These are phyloP conservation scores for Brasenia schreberi DNA, from an alignment of 164 flowering plant genomes.

Conservation along the genomic window DNA sequence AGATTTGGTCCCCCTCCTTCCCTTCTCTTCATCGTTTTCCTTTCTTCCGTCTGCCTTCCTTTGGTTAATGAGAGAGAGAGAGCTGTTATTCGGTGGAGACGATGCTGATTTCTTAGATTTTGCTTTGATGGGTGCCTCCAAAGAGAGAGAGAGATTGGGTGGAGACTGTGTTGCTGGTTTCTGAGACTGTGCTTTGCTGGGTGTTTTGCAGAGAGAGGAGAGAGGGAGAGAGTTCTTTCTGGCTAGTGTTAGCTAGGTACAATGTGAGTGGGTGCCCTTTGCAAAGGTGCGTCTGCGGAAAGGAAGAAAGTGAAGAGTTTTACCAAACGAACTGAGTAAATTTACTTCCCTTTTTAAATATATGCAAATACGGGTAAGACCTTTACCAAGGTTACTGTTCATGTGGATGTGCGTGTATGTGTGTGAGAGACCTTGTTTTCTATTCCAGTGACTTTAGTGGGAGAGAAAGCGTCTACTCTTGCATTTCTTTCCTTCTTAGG, in stretches of 20 bases:
- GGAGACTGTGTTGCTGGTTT: not conserved
- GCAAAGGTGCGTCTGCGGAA: not conserved
- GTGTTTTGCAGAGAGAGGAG: not conserved
- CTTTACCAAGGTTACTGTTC: no score
- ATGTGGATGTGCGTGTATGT: no score
- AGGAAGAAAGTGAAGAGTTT: not conserved
- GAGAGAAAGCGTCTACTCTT: no score
- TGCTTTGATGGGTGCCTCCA: no score
- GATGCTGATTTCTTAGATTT: not conserved
- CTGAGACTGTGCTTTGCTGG: no score
- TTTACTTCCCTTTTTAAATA: not conserved
- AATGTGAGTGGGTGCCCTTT: not conserved
- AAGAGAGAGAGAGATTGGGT: no score
- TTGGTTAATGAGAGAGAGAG: not conserved
- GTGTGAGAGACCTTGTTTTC: no score
- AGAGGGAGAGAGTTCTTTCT: not conserved
- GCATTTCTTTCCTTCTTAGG: no score
- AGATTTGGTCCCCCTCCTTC: constrained; percentile 40
- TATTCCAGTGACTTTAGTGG: no score
- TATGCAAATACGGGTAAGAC: no score
- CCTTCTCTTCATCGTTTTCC: not conserved
- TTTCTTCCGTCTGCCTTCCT: not conserved
- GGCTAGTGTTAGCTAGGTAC: not conserved
- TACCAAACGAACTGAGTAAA: not conserved
- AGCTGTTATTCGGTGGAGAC: not conserved